Conservation (phyloP, 2,329 filamentous ascomycete species). For the Trichoderma harzianum region DNA sequence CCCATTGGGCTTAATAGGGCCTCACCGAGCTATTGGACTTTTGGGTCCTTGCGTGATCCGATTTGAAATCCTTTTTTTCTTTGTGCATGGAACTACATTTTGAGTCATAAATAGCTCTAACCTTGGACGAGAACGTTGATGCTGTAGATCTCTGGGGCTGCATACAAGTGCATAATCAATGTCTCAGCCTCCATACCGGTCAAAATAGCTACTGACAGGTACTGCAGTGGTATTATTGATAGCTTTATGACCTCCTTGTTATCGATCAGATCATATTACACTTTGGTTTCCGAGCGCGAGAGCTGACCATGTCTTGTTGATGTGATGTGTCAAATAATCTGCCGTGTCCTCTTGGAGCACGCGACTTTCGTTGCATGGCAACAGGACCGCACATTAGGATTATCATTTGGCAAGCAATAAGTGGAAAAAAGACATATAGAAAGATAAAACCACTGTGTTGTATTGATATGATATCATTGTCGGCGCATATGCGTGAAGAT, state of each 20-base stretch:
- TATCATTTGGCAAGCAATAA: neutral
- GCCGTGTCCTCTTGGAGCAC: neutral
- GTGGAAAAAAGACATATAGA: neutral
- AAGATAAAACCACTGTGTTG: neutral
- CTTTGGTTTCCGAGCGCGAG: neutral
- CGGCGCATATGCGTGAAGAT: neutral
- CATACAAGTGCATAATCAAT: neutral
- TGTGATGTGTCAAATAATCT: neutral
- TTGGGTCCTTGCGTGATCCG: neutral
- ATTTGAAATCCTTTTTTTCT: neutral
- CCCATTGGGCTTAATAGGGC: neutral
- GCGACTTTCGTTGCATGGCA: neutral
- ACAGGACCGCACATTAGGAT: neutral
- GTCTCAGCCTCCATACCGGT: constrained; percentile 8
- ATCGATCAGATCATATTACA: neutral
- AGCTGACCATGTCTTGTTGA: neutral
- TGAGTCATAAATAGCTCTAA: neutral
- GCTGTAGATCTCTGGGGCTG: neutral
- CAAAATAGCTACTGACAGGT: neutral
- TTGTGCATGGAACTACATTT: neutral
- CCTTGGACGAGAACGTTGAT: neutral
- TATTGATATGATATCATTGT: neutral
- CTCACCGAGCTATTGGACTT: neutral
- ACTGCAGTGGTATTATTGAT: neutral
- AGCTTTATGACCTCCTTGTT: neutral